Base-by-base conservation (phyloP, 805 yeast species). In the Saccharomycopsis fermentans region DNA sequence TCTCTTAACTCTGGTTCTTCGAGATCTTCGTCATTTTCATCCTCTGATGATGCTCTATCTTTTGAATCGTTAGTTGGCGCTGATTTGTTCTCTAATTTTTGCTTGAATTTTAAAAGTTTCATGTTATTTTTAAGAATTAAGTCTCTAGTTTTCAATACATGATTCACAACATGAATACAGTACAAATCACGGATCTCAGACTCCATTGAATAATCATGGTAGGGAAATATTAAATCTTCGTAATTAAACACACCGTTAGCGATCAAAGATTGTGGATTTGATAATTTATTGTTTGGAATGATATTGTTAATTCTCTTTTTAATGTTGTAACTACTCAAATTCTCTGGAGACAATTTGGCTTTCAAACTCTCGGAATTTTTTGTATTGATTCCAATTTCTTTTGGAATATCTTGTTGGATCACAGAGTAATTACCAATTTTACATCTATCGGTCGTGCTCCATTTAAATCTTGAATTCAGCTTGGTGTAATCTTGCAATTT, bases 91-190 rank as follows among this genome's bases (percentile, higher is more conserved):
- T 53, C 52, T n/a, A 74, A 54, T 19, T 72, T 68, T 39, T 75
- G 81, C 60, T 75, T 76, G 58, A 73, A 74, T 17, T 69, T 64
- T 34, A 74, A 71, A 21, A 84, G 63, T 64, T 81, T 82, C 55
- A 80, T 79, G 64, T 85, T 90, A 72, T 94, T 85, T 68, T 86
- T 87, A 64, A 92, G 65, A 17, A 92, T 80, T n/a, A 83, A 73
- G 70, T 90, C 97, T 67, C 97, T 79, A 0, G 97, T 89, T 71
- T 91, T 90, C 72, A 76, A 81, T 35, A 94, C 72, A 69, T 92
- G 99, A 66, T 94, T 92, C 57, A 90, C 69, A 4, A 80, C 78
- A 72, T 92, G 99, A 60, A 87, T 67, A 0, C 77, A 68, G 70
- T 87, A 87, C 37, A 87, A 69, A 61, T 81, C 81, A 66, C 83